A percentile compares a stretch with the other conserved stretches of the same genome.
Evolutionary conservation across 805 yeast species (phyloP).

Genomic region (Pichia gijzeniarum): DNA sequence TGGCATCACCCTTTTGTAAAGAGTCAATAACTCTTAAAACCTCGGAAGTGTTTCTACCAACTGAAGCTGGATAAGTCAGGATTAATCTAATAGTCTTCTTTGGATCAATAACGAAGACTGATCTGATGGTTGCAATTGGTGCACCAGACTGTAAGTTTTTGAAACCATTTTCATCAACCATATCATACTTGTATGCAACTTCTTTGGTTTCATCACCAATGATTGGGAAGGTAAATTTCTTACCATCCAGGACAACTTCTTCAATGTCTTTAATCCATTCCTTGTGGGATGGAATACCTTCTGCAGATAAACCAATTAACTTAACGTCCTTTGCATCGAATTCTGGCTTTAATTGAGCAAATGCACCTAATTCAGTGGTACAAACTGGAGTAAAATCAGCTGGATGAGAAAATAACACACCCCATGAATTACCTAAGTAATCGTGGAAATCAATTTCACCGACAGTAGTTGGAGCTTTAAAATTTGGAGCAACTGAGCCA

Average conservation of each 20-base stretch:
- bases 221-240: slow-evolving; percentile 79
- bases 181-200: slow-evolving; percentile 77
- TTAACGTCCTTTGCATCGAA: slow-evolving; percentile 80
- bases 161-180: slow-evolving; percentile 84
- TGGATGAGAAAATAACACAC: slow-evolving; percentile 86
- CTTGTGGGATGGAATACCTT: slow-evolving; percentile 70
- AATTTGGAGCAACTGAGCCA: slow-evolving; percentile 84
- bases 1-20: slow-evolving; percentile 74
- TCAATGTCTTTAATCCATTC: slow-evolving; percentile 90
- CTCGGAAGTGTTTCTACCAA: slow-evolving; percentile 92
- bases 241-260: slow-evolving; percentile 63
- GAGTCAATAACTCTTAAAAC: slow-evolving; percentile 87
- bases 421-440: slow-evolving; percentile 81
- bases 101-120: slow-evolving; percentile 89
- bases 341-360: slow-evolving; percentile 83
- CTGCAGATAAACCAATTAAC: slow-evolving; percentile 86
- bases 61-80: slow-evolving; percentile 86
- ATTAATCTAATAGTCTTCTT: slow-evolving; percentile 80
- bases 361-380: slow-evolving; percentile 94
- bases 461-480: slow-evolving; percentile 71
- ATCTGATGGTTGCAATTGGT: slow-evolving; percentile 80
- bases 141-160: slow-evolving; percentile 61
- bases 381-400: slow-evolving; percentile 97
- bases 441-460: slow-evolving; percentile 87
- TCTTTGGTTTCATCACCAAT: slow-evolving; percentile 83